These are phyloP conservation scores for Cardamine chenopodiifolia DNA, from an alignment of 345 rosid genomes.

Conservation along the genomic window DNA sequence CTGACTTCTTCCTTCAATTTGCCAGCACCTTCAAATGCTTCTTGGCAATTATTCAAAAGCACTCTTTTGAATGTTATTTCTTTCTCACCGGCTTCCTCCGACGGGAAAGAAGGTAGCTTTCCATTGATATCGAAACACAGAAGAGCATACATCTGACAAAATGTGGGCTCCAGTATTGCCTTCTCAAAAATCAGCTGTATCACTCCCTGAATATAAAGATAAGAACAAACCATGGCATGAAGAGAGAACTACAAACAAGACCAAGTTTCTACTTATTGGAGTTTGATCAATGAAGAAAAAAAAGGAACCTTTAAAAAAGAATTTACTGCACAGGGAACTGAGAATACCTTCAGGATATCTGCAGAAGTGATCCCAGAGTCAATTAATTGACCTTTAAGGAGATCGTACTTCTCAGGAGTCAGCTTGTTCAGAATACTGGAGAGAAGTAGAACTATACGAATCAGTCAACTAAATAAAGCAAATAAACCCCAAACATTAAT, in stretches of 20 bases:
- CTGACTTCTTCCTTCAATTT: conserved; percentile 74
- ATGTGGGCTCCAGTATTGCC: conserved; percentile 92
- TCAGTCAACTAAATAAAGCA: background rate
- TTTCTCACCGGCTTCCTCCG: conserved; percentile 86
- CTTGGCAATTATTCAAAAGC: conserved; percentile 88
- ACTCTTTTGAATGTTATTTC: conserved; percentile 84
- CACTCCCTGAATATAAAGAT: conserved; percentile 62
- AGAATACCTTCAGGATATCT: conserved; percentile 65
- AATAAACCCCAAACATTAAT: background rate
- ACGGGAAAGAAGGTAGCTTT: conserved; percentile 81
- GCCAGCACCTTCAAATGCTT: conserved; percentile 90
- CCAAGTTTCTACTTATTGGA: too few relatives aligned
- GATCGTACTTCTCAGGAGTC: conserved; percentile 88
- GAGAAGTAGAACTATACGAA: background rate
- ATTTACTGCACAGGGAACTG: background rate
- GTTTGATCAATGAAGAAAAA: too few relatives aligned
- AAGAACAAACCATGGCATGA: conserved; percentile 16
- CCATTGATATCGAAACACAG: conserved; percentile 79
- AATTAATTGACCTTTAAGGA: conserved; percentile 87
- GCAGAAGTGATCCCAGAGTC: conserved; percentile 85
- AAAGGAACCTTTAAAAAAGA: too few relatives aligned
- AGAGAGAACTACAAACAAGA: conserved; percentile 1
- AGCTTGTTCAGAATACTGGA: conserved; percentile 85
- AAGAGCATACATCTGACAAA: conserved; percentile 92
- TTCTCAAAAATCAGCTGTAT: conserved; percentile 85